Evolutionary conservation across 805 yeast species (phyloP), one percentile per base, ranked within the genome.

Genomic region (Ogataea chonburiensis): DNA sequence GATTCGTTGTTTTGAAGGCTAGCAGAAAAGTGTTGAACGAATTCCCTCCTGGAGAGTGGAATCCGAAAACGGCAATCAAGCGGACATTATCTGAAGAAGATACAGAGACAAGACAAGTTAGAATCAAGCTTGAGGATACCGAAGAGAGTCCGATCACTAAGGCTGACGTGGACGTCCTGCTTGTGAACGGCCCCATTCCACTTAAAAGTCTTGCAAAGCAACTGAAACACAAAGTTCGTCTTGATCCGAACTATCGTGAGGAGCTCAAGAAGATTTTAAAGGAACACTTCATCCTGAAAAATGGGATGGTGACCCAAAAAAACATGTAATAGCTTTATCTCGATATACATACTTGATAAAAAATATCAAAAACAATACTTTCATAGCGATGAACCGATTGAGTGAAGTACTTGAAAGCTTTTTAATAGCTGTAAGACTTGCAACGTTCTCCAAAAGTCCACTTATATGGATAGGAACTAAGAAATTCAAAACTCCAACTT

Each of bases 1-100:
- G 85, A 26, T 52, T 74, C 43, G 75, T 84, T 29, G 73, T 77
- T 10, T 61, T 89, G 28, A 82, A 73, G 49, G 84, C 88, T 1
- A 77, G 83, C 5, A 68, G 74, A 10, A 67, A 69, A 24, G 67
- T 84, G 11, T 67, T 89, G 41, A 57, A 63, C 12, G 73, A 73
- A 23, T 87, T 88, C 63, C 93, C 93, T 2, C 64, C 58, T 13
- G 95, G 95, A 17, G 85, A 79, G 36, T 89, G 96, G 96, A 81
- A 81, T 60, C 91, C 96, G 15, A 56, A 58, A 21, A 43, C 73
- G 57, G 47, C 68, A 49, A 34, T 56, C 46, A 45, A 57, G 58
- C 37, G 64, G 49, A 26, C 50, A 40, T 15, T 42, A 4, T 37
- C 46, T 7, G 49, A 41, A 8, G 51, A 44, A 1, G 28, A 31